Evolutionary conservation across 1,139 yeast genomes (phyloP).

Genomic region (Pichia sp.): DNA sequence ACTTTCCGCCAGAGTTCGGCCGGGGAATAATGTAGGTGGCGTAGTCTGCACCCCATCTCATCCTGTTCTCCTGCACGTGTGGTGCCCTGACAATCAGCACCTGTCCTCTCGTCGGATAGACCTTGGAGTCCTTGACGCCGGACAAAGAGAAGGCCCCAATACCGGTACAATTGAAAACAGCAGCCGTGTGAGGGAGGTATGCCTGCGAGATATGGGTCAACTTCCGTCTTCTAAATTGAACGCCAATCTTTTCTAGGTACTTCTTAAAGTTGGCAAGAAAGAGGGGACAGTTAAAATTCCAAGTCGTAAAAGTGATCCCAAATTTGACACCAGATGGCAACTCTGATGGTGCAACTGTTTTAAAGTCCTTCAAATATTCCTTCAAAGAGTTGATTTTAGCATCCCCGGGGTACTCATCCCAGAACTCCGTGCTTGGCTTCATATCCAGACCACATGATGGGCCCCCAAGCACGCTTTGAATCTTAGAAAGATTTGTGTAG

Average conservation of each 20-base stretch:
- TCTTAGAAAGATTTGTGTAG: slow-evolving; percentile 42
- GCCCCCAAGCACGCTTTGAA: slow-evolving; percentile 51
- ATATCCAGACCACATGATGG: slow-evolving; percentile 51
- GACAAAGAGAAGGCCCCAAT: slow-evolving; percentile 54
- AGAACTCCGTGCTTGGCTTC: slow-evolving; percentile 50
- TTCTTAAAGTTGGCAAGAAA: slow-evolving; percentile 45
- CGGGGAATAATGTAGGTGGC: slow-evolving; percentile 70
- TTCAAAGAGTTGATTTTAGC: slow-evolving; percentile 43
- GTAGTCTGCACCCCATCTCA: slow-evolving; percentile 49
- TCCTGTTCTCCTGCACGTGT: slow-evolving; percentile 44
- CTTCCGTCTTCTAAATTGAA: slow-evolving; percentile 42
- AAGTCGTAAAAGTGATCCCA: slow-evolving; percentile 54
- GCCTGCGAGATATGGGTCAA: slow-evolving; percentile 56
- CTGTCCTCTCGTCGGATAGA: slow-evolving; percentile 67
- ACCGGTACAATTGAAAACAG: slow-evolving; percentile 68
- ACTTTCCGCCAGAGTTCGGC: slow-evolving; percentile 56
- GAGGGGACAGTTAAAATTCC: slow-evolving; percentile 66
- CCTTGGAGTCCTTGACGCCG: slow-evolving; percentile 52
- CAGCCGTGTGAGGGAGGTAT: slow-evolving; percentile 37
- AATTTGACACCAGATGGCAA: slow-evolving; percentile 47
- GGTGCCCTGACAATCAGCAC: slow-evolving; percentile 61
- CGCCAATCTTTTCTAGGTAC: slow-evolving; percentile 45
- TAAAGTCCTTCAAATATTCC: slow-evolving; percentile 44
- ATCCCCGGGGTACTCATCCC: slow-evolving; percentile 46
- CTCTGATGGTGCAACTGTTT: slow-evolving; percentile 33